These are phyloP conservation scores for Periconia sp. DNA, from an alignment of 2,329 filamentous ascomycete species.

Conservation along the genomic window DNA sequence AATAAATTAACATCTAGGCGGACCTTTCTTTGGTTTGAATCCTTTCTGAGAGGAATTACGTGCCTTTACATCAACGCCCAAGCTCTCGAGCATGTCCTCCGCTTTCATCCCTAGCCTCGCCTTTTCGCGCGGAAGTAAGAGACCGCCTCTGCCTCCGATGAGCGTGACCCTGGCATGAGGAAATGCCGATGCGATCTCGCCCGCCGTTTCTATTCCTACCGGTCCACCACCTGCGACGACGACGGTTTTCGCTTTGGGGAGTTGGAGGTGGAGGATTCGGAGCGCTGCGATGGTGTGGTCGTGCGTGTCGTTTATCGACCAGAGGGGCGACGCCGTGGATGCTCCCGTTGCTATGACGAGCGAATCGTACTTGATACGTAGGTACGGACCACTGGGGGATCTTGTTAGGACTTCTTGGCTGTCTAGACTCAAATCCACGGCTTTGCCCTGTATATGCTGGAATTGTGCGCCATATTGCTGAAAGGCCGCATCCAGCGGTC, in stretches of 20 bases:
- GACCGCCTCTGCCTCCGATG: constrained; percentile 27
- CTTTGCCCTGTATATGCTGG: constrained; percentile 33
- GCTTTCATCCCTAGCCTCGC: constrained; percentile 25
- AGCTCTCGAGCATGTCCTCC: constrained; percentile 24
- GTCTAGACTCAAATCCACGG: constrained; percentile 13
- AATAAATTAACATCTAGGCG: too few relatives aligned
- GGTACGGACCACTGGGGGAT: background rate
- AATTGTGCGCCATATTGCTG: constrained; percentile 31
- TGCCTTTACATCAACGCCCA: constrained; percentile 31
- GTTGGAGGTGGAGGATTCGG: constrained; percentile 22
- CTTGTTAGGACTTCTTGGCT: constrained; percentile 10
- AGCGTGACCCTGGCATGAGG: constrained; percentile 28
- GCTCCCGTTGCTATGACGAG: constrained; percentile 41
- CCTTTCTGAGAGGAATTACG: constrained; percentile 10
- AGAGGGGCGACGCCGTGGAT: constrained; percentile 30
- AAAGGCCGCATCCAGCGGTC: constrained; percentile 36
- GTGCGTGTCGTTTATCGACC: constrained; percentile 36
- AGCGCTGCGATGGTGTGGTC: constrained; percentile 30
- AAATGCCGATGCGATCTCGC: constrained; percentile 33
- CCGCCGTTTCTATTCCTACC: constrained; percentile 41
- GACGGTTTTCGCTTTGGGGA: constrained; percentile 30
- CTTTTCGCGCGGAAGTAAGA: constrained; percentile 14
- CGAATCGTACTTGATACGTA: constrained; percentile 30
- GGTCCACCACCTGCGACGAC: constrained; percentile 39
- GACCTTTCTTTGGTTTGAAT: background rate